phyloP scores from a whole-genome alignment of 2,329 filamentous ascomycete genomes.

The Tolypocladium endophyticum region DNA sequence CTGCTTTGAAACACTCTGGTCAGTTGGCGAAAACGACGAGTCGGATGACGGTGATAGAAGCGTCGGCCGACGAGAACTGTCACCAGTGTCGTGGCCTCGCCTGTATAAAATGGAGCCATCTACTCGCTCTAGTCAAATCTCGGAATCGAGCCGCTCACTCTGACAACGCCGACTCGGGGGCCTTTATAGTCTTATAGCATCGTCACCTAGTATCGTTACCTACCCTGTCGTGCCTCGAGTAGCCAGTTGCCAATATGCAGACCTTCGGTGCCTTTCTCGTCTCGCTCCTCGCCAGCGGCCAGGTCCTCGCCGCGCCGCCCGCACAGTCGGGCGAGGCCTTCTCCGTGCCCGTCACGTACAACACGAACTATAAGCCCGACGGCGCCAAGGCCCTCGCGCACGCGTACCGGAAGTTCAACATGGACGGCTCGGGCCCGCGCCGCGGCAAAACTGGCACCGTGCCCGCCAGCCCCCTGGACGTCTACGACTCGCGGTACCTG shows the following conservation, averaged over 20 bases:
- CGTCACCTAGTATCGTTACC: too few relatives aligned
- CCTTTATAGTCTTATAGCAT: too few relatives aligned
- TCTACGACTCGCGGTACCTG: conserved; percentile 4
- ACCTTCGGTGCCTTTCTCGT: not conserved
- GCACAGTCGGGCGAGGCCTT: not conserved
- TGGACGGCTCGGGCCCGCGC: conserved; percentile 1
- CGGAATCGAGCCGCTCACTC: not conserved
- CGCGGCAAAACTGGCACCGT: not conserved
- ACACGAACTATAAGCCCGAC: not conserved
- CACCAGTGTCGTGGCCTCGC: not conserved
- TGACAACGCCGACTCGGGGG: too few relatives aligned
- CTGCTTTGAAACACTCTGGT: not conserved
- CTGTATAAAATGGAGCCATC: not conserved
- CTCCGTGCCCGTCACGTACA: not conserved
- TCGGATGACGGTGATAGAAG: too few relatives aligned
- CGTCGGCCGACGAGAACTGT: too few relatives aligned
- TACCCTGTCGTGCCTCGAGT: not conserved
- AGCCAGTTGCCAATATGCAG: not conserved
- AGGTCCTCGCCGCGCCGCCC: not conserved
- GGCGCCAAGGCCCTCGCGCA: not conserved
- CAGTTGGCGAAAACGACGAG: too few relatives aligned
- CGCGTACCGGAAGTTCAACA: not conserved
- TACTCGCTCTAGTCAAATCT: not conserved
- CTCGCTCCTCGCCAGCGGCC: not conserved
- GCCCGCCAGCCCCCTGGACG: not conserved